Conservation (phyloP, 805 yeast genomes). For the Kuraishia capsulata region DNA sequence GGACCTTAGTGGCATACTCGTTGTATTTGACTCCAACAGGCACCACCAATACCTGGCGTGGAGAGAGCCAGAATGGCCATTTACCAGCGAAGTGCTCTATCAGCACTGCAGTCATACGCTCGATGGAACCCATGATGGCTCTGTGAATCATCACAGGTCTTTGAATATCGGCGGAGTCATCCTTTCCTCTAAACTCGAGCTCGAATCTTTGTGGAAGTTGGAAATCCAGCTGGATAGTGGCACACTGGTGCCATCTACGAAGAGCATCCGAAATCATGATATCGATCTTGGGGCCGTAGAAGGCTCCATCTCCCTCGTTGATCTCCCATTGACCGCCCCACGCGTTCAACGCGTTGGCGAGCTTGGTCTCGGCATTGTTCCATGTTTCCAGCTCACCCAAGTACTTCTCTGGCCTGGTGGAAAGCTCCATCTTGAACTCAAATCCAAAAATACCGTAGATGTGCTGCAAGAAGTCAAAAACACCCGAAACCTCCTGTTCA, state of each 20-base stretch:
- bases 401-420: constrained; percentile 94
- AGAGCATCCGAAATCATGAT: constrained; percentile 91
- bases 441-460: constrained; percentile 91
- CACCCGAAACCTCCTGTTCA: constrained; percentile 71
- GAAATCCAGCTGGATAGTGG: constrained; percentile 97
- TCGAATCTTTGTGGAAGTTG: constrained; percentile 94
- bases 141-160: constrained; percentile 99
- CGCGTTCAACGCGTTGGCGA: constrained; percentile 71
- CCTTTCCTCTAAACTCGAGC: constrained; percentile 74
- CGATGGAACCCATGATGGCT: constrained; percentile 96
- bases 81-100: constrained; percentile 98
- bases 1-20: constrained; percentile 82
- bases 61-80: constrained; percentile 99
- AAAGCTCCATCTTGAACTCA: constrained; percentile 92
- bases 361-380: constrained; percentile 82
- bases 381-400: constrained; percentile 93
- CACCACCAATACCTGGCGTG: constrained; percentile 92
- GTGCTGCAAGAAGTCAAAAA: constrained; percentile 77
- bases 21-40: constrained; percentile 94
- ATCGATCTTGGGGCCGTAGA: constrained; percentile 94
- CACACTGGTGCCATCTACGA: constrained; percentile 97
- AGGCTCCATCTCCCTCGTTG: constrained; percentile 96
- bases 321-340: constrained; percentile 92
- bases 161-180: constrained; percentile 43
- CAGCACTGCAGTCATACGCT: constrained; percentile 97